A percentile compares a stretch with the other conserved stretches of the same genome.
Evolutionary conservation across 2,329 filamentous ascomycete species (phyloP).

Genomic region (Biscogniauxia marginata): DNA sequence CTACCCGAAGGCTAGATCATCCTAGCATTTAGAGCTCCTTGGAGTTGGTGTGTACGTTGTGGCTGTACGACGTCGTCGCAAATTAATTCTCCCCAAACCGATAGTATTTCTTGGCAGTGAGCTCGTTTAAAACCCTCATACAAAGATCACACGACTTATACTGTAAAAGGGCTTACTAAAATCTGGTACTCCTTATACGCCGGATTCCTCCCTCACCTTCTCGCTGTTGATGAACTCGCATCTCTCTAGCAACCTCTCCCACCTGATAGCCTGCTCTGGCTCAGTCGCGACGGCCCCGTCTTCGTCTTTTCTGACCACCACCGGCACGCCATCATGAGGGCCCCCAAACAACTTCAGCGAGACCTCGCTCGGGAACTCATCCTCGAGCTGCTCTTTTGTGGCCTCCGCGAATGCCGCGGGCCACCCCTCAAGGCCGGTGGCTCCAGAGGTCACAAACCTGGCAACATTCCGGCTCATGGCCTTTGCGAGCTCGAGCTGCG

Average conservation of each 20-base stretch:
- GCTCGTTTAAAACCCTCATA: no score
- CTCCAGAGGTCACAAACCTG: conserved; percentile 11
- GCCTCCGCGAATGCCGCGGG: conserved; percentile 10
- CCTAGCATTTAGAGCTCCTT: no score
- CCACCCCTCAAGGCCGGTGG: conserved; percentile 1
- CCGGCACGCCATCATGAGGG: conserved; percentile 1
- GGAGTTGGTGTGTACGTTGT: no score
- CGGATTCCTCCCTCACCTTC: conserved; percentile 10
- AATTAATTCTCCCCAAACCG: no score
- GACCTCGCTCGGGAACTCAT: conserved; percentile 8
- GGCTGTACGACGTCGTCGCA: no score
- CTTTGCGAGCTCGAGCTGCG: conserved; percentile 14
- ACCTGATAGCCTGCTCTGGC: conserved; percentile 11
- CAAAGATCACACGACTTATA: no score
- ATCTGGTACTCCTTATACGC: no score
- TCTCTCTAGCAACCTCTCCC: conserved; percentile 25
- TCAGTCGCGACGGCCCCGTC: conserved; percentile 1
- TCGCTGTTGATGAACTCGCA: conserved; percentile 25
- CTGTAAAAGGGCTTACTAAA: no score
- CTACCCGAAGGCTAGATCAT: no score
- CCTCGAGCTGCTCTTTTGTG: conserved; percentile 5
- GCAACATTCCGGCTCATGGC: conserved; percentile 10
- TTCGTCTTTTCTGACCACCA: conserved; percentile 6
- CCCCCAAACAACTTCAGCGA: conserved; percentile 8
- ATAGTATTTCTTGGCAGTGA: no score